Evolutionary conservation across 2,329 filamentous ascomycete genomes (phyloP).

Genomic region (Talaromyces amestolkiae): DNA sequence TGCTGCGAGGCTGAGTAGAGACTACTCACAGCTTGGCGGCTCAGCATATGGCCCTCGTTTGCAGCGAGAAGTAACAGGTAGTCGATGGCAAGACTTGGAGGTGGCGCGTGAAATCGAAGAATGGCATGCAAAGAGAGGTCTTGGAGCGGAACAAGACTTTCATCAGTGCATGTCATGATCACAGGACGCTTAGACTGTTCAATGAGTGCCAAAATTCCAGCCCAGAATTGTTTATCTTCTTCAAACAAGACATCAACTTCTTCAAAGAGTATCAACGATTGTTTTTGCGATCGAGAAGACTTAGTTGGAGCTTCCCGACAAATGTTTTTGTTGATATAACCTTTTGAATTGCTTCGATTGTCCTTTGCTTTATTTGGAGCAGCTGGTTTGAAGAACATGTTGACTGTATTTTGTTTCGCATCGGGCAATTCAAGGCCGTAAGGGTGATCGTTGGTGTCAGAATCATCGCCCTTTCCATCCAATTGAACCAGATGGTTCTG

Average conservation of each 20-base stretch:
- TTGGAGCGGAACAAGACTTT: constrained; percentile 72
- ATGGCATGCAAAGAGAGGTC: constrained; percentile 80
- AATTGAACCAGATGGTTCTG: constrained; percentile 77
- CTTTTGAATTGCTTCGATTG: constrained; percentile 8
- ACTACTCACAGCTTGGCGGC: constrained; percentile 62
- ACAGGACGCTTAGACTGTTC: constrained; percentile 85
- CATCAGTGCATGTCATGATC: constrained; percentile 92
- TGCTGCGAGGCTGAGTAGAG: constrained; percentile 67
- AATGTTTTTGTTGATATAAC: constrained; percentile 9
- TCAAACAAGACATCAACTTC: constrained; percentile 93
- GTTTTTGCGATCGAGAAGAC: constrained; percentile 63
- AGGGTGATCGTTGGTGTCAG: constrained; percentile 38
- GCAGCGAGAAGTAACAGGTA: constrained; percentile 79
- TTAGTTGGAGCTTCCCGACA: constrained; percentile 32
- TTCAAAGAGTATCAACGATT: constrained; percentile 90
- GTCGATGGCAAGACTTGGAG: constrained; percentile 68
- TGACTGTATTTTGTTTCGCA: constrained; percentile 75
- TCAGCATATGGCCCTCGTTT: constrained; percentile 80
- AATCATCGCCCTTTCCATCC: constrained; percentile 26
- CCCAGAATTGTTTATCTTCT: constrained; percentile 94
- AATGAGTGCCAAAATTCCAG: constrained; percentile 73
- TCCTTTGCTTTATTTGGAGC: neutral
- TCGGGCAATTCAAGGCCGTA: constrained; percentile 60
- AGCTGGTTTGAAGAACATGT: constrained; percentile 68
- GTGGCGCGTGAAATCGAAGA: constrained; percentile 69